Percentiles rank a stretch among this genome's conserved stretches.
These are phyloP conservation scores for Parastagonospora nodorum DNA, from an alignment of 2,329 filamentous ascomycete genomes.

Conservation along the genomic window DNA sequence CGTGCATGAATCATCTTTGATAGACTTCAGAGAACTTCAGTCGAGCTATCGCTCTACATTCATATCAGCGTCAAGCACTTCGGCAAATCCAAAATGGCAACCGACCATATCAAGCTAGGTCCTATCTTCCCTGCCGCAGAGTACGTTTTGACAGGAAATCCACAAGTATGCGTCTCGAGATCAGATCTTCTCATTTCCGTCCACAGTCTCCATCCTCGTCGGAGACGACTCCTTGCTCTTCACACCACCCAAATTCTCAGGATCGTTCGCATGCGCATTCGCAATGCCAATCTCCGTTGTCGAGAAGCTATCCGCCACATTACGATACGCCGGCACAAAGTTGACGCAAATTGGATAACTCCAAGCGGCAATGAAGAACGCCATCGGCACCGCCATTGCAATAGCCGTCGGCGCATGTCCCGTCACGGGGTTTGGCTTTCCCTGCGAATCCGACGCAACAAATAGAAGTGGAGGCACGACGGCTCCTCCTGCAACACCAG, in stretches of 20 bases:
- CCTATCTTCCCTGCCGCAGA: no score
- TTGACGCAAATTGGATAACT: constrained; percentile 59
- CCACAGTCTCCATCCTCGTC: constrained; percentile 17
- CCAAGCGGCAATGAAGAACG: constrained; percentile 55
- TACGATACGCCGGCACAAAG: constrained; percentile 67
- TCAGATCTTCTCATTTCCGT: constrained; percentile 9
- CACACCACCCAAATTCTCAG: constrained; percentile 26
- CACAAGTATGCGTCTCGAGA: no score
- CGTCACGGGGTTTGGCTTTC: constrained; percentile 32
- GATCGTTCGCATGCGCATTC: constrained; percentile 37
- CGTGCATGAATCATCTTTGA: no score
- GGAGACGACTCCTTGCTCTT: constrained; percentile 16
- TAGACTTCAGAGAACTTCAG: no score
- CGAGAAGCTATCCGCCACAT: constrained; percentile 63
- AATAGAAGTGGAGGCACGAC: constrained; percentile 74
- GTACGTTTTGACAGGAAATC: no score
- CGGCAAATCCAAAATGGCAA: no score
- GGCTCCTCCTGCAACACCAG: constrained; percentile 73
- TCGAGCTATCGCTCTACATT: no score
- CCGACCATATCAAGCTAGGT: no score
- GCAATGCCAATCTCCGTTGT: constrained; percentile 53
- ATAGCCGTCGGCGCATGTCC: constrained; percentile 56
- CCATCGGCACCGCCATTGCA: constrained; percentile 70
- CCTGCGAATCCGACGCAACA: constrained; percentile 67
- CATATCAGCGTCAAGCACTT: no score